Evolutionary conservation across 148 eudicot species (phyloP).

Genomic region (Selenicereus undatus): DNA sequence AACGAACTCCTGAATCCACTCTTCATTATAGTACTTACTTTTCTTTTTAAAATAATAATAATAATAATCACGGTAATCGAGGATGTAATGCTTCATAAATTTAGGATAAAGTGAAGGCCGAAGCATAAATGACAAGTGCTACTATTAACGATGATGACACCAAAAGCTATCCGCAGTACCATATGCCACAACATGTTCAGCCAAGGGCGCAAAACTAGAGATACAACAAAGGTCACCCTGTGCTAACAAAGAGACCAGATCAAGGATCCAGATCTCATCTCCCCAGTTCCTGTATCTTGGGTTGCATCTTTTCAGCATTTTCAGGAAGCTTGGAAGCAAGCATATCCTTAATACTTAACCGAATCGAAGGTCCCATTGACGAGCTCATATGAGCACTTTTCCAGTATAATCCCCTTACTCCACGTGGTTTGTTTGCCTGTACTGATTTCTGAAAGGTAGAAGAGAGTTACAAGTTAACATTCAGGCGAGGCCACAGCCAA

Average conservation of each 20-base stretch:
- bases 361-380: constrained; percentile 91
- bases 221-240: not conserved
- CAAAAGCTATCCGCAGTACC: not conserved
- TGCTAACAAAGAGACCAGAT: not conserved
- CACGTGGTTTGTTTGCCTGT: constrained; percentile 80
- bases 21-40: no score
- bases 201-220: not conserved
- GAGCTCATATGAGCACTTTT: constrained; percentile 90
- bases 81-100: no score
- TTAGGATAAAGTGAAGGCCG: no score
- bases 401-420: constrained; percentile 96
- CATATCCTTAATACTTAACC: constrained; percentile 71
- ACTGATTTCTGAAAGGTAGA: constrained; percentile 66
- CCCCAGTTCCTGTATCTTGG: constrained; percentile 10
- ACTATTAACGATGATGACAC: not conserved
- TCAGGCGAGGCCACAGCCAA: not conserved
- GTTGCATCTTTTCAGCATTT: constrained; percentile 12
- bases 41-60: no score
- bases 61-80: no score
- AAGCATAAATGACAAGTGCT: no score
- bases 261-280: not conserved
- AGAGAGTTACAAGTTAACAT: not conserved
- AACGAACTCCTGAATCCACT: no score
- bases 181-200: not conserved
- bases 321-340: constrained; percentile 61